These are phyloP conservation scores for Passalora sequoiae DNA, from an alignment of 2,329 filamentous ascomycete genomes.

Conservation along the genomic window DNA sequence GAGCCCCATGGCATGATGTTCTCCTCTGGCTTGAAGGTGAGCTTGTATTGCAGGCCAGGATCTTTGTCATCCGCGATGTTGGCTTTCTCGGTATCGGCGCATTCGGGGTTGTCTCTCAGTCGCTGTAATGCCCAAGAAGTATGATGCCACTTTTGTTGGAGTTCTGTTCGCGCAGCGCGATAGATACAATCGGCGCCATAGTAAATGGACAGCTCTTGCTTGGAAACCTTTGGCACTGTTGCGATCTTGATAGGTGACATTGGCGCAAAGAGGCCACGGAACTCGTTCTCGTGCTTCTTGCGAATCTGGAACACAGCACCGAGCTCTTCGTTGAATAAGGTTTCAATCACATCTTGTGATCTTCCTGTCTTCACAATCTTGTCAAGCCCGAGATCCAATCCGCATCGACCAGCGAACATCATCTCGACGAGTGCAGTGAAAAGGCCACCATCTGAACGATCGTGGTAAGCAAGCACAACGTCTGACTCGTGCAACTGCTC, in stretches of 20 bases:
- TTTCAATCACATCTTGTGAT: slow-evolving; percentile 58
- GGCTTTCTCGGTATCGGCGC: slow-evolving; percentile 76
- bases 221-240: slow-evolving; percentile 61
- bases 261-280: slow-evolving; percentile 80
- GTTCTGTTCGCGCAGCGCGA: slow-evolving; percentile 61
- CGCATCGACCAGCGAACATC: slow-evolving; percentile 95
- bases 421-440: slow-evolving; percentile 90
- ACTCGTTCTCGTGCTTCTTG: slow-evolving; percentile 75
- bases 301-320: slow-evolving; percentile 94
- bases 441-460: slow-evolving; percentile 86
- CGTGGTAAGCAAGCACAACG: slow-evolving; percentile 87
- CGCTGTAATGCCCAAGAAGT: slow-evolving; percentile 91
- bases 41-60: slow-evolving; percentile 77
- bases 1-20: slow-evolving; percentile 65
- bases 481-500: slow-evolving; percentile 60
- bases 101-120: slow-evolving; percentile 79
- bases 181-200: slow-evolving; percentile 65
- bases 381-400: slow-evolving; percentile 79
- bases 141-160: slow-evolving; percentile 83
- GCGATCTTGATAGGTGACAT: slow-evolving; percentile 82
- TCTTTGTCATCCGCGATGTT: slow-evolving; percentile 69
- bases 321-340: slow-evolving; percentile 92
- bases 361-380: slow-evolving; percentile 60
- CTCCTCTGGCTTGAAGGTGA: slow-evolving; percentile 75
- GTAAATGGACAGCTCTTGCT: slow-evolving; percentile 72